These are phyloP conservation scores for Alternaria triticina DNA, from an alignment of 2,329 filamentous ascomycete species.

Conservation along the genomic window DNA sequence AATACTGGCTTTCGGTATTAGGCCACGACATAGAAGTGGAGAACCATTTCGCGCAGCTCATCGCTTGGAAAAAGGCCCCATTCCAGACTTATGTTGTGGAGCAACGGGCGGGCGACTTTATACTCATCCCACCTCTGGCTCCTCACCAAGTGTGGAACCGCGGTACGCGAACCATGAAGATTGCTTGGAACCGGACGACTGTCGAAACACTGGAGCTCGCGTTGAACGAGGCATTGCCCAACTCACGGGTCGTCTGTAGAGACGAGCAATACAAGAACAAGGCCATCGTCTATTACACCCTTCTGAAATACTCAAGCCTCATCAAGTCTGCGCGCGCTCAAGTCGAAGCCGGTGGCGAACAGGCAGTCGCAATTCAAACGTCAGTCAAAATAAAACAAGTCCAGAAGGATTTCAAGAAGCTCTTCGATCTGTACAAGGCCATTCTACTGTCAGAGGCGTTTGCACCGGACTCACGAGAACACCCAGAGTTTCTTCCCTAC, in stretches of 20 bases:
- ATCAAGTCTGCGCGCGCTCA: slow-evolving; percentile 65
- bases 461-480: slow-evolving; percentile 68
- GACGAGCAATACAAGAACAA: slow-evolving; percentile 99
- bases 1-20: slow-evolving; percentile 91
- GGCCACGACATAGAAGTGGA: slow-evolving; percentile 98
- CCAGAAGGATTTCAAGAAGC: slow-evolving; percentile 79
- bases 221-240: slow-evolving; percentile 83
- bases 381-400: slow-evolving; percentile 69
- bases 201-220: slow-evolving; percentile 89
- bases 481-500: slow-evolving; percentile 78
- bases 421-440: slow-evolving; percentile 79
- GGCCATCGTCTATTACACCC: slow-evolving; percentile 87
- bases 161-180: slow-evolving; percentile 94
- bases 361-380: slow-evolving; percentile 47
- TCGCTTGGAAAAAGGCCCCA: slow-evolving; percentile 92
- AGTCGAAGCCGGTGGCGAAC: slow-evolving; percentile 53
- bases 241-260: slow-evolving; percentile 87
- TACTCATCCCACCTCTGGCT: slow-evolving; percentile 88
- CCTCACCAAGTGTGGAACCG: slow-evolving; percentile 99
- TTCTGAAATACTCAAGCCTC: slow-evolving; percentile 74
- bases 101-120: slow-evolving; percentile 88
- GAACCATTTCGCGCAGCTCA: slow-evolving; percentile 93
- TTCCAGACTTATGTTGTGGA: slow-evolving; percentile 94
- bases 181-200: slow-evolving; percentile 96
- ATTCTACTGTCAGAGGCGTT: slow-evolving; percentile 89